phyloP scores from a whole-genome alignment of 352 stramenopile genomes.

The Globisporangium parvum region DNA sequence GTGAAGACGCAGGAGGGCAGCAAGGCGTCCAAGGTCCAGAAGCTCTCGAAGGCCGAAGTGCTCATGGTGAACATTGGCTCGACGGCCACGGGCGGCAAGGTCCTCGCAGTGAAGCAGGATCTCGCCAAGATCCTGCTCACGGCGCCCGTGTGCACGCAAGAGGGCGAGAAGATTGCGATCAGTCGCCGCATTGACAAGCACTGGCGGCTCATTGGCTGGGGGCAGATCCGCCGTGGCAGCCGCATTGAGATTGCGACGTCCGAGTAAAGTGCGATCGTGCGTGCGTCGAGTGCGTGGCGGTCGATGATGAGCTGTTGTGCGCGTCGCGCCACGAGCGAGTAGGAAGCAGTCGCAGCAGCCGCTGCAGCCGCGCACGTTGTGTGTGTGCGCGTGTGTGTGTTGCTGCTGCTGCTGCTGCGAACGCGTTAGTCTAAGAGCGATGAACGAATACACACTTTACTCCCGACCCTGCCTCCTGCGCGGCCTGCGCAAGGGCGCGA shows the following conservation, averaged over 20 bases:
- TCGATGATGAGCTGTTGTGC: background rate
- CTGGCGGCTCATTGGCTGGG: slow-evolving; percentile 99
- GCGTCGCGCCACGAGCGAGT: background rate
- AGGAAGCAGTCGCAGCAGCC: background rate
- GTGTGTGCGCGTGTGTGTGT: background rate
- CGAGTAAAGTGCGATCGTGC: slow-evolving; percentile 46
- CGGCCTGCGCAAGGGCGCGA: background rate
- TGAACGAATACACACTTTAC: slow-evolving; percentile 1
- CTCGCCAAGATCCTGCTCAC: slow-evolving; percentile 98
- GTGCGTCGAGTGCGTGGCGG: background rate
- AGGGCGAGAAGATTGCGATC: slow-evolving; percentile 99
- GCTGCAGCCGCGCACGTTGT: too few relatives aligned
- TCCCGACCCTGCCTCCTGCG: background rate
- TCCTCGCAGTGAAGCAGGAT: slow-evolving; percentile 95
- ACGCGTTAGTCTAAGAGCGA: background rate
- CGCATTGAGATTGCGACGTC: slow-evolving; percentile 90
- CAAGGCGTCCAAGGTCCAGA: slow-evolving; percentile 99
- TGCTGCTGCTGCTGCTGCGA: background rate
- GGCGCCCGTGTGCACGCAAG: slow-evolving; percentile 99
- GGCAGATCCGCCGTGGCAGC: slow-evolving; percentile 97
- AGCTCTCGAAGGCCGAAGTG: slow-evolving; percentile 98
- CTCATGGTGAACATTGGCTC: slow-evolving; percentile 99
- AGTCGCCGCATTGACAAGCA: slow-evolving; percentile 99
- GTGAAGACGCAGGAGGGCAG: slow-evolving; percentile 99
- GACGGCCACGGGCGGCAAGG: slow-evolving; percentile 96